Evolutionary conservation across 1,284 basidiomycete genomes (phyloP).

Genomic region (Thecaphora thlaspeos): DNA sequence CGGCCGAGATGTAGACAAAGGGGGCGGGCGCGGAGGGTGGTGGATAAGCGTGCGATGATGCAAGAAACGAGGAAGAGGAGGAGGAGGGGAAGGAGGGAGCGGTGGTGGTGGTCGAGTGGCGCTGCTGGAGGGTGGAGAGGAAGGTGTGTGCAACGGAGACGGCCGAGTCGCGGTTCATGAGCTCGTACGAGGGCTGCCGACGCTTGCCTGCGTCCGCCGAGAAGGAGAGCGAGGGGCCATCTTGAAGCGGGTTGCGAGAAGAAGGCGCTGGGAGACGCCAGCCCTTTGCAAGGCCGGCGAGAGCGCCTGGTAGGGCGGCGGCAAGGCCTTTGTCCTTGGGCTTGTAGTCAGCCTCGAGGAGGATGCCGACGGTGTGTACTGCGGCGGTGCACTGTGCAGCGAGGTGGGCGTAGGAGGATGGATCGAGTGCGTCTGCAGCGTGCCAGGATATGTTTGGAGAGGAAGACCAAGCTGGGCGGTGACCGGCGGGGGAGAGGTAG

Average conservation of each 20-base stretch:
- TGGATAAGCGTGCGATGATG: too few species aligned
- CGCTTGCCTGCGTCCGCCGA: too few species aligned
- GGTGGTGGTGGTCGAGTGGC: conserved; percentile 2
- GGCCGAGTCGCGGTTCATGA: conserved; percentile 77
- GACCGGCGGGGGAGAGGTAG: conserved; percentile 82
- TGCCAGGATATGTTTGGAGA: conserved; percentile 44
- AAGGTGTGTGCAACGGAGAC: conserved; percentile 56
- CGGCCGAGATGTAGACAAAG: conserved; percentile 92
- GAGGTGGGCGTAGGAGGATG: conserved; percentile 71
- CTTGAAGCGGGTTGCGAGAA: conserved; percentile 53
- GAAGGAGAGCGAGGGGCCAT: neutral
- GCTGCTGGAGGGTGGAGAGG: conserved; percentile 59
- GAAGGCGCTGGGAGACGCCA: conserved; percentile 55
- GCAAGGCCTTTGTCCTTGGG: conserved; percentile 9
- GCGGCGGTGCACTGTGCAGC: conserved; percentile 72
- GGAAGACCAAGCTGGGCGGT: conserved; percentile 79
- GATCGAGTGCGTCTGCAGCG: conserved; percentile 66
- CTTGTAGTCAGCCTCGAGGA: conserved; percentile 85
- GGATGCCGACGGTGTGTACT: conserved; percentile 90
- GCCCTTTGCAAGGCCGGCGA: conserved; percentile 44
- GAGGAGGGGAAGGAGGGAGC: too few species aligned
- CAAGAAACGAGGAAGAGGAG: too few species aligned
- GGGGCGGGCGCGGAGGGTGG: conserved; percentile 58
- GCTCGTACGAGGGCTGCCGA: conserved; percentile 65
- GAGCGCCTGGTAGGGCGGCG: conserved; percentile 59